A percentile compares a stretch with the other conserved stretches of the same genome.
phyloP scores from a whole-genome alignment of 345 rosid genomes.

The Reutealis trisperma region DNA sequence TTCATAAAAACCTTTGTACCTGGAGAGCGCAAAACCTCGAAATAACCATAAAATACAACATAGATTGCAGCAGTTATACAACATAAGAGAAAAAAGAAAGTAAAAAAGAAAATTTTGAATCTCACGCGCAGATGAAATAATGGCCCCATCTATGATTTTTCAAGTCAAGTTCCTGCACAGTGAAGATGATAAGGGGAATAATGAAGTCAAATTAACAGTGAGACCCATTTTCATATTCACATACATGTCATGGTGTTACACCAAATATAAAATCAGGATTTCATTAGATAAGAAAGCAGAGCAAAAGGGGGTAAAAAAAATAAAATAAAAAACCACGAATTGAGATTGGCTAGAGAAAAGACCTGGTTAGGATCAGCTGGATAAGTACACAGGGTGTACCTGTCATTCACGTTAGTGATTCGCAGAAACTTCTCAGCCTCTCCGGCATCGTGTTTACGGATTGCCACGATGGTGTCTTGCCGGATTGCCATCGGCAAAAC shows the following conservation, averaged over 20 bases:
- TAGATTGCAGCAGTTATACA: background rate
- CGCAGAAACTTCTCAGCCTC: slow-evolving; percentile 55
- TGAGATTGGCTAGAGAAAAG: background rate
- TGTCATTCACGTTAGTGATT: slow-evolving; percentile 73
- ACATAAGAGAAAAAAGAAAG: background rate
- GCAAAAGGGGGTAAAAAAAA: background rate
- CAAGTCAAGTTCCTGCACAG: slow-evolving; percentile 79
- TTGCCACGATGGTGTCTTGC: slow-evolving; percentile 86
- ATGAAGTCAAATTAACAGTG: background rate
- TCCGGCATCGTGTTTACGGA: slow-evolving; percentile 51
- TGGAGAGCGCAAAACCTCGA: slow-evolving; percentile 23
- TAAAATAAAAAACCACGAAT: background rate
- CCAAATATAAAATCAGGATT: background rate
- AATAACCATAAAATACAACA: background rate
- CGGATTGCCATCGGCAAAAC: slow-evolving; percentile 99
- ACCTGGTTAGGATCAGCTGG: slow-evolving; percentile 89
- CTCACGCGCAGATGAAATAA: slow-evolving; percentile 93
- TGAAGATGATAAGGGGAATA: background rate
- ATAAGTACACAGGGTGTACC: slow-evolving; percentile 70
- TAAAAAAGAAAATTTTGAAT: background rate
- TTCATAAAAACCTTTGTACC: slow-evolving; percentile 90
- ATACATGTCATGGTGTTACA: background rate
- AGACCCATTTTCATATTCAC: background rate
- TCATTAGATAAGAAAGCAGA: background rate
- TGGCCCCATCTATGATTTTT: slow-evolving; percentile 94